Percentiles rank a stretch among this genome's conserved stretches.
phyloP scores from a whole-genome alignment of 805 yeast species.

The Cyberlindnera euphorbiiphila region DNA sequence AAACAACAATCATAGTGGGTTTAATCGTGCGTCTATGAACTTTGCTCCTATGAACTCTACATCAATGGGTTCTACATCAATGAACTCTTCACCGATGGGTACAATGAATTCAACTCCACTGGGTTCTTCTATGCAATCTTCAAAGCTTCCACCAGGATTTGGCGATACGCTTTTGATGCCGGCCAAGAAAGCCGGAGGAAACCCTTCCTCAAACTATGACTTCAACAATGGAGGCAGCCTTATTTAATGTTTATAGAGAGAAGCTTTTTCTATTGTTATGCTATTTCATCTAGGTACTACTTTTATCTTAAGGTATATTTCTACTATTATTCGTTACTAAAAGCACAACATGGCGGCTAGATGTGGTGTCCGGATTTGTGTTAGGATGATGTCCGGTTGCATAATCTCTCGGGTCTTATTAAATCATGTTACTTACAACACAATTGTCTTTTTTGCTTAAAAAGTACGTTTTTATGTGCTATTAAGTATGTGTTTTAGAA shows the following conservation, averaged over 20 bases:
- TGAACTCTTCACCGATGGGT: neutral
- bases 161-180: conserved; percentile 32
- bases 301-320: neutral
- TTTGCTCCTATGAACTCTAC: neutral
- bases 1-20: too few relatives aligned
- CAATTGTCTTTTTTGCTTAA: too few relatives aligned
- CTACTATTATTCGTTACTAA: too few relatives aligned
- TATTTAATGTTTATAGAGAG: conserved; percentile 8
- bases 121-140: conserved; percentile 2
- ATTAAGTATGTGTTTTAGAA: too few relatives aligned
- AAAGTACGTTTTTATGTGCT: too few relatives aligned
- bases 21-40: too few relatives aligned
- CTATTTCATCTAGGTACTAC: neutral
- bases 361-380: too few relatives aligned
- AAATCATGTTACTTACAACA: too few relatives aligned
- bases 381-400: too few relatives aligned
- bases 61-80: neutral
- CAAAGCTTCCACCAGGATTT: conserved; percentile 40
- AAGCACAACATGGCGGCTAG: too few relatives aligned
- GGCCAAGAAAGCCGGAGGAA: conserved; percentile 25
- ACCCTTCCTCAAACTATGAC: conserved; percentile 2
- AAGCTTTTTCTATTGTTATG: neutral
- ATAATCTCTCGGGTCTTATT: too few relatives aligned
- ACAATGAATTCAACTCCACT: neutral
- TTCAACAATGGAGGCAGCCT: conserved; percentile 18